Percentiles rank a stretch among this genome's conserved stretches.
These are phyloP conservation scores for Medicago arabica DNA, from an alignment of 306 rosid genomes.

Conservation along the genomic window DNA sequence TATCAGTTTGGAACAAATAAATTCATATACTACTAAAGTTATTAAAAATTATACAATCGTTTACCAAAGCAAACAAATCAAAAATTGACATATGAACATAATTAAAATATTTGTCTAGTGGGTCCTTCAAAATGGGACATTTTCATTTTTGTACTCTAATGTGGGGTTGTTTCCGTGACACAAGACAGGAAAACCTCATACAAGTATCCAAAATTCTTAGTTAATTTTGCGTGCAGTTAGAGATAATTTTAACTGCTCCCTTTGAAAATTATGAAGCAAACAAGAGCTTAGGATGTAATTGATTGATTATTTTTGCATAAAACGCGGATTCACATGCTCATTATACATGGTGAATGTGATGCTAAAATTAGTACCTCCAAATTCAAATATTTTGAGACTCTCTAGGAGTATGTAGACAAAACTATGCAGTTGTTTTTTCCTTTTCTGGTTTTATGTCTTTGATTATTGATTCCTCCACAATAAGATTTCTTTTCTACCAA, in stretches of 20 bases:
- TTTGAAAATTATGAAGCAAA: conserved; percentile 87
- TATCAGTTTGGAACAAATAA: conserved; percentile 39
- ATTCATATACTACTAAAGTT: not conserved
- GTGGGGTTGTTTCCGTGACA: conserved; percentile 83
- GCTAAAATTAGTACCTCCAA: conserved; percentile 45
- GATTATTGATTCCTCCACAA: conserved; percentile 41
- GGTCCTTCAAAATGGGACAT: conserved; percentile 44
- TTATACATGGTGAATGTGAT: conserved; percentile 48
- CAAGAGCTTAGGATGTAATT: conserved; percentile 61
- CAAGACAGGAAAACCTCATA: conserved; percentile 49
- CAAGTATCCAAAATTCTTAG: conserved; percentile 41
- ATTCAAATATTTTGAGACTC: conserved; percentile 66
- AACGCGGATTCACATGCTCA: conserved; percentile 85
- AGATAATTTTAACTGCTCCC: conserved; percentile 87
- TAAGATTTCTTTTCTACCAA: conserved; percentile 48
- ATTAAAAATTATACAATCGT: conserved; percentile 36
- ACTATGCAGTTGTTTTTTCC: conserved; percentile 63
- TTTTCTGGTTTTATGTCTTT: conserved; percentile 48
- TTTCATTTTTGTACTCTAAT: conserved; percentile 42
- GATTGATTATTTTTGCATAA: conserved; percentile 68
- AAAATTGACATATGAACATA: conserved; percentile 40
- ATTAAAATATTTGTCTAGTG: conserved; percentile 42
- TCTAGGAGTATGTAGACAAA: conserved; percentile 57
- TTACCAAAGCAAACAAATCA: conserved; percentile 5
- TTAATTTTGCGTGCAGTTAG: conserved; percentile 54